Evolutionary conservation across 306 rosid genomes (phyloP).

Genomic region (Potentilla sterilis): DNA sequence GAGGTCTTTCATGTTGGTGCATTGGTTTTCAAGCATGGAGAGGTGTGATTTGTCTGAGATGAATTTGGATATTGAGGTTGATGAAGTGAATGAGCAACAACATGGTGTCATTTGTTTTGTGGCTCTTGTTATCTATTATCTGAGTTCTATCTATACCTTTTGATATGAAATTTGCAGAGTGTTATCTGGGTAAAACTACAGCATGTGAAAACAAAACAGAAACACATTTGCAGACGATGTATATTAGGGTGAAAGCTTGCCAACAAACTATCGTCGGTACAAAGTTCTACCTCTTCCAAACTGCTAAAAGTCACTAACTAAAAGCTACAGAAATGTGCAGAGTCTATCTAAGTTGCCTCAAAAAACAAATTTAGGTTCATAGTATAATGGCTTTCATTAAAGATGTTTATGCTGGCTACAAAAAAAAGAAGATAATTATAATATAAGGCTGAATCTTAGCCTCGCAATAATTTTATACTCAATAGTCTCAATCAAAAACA

Average conservation of each 20-base stretch:
- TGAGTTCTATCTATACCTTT: background rate
- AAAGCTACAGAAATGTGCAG: background rate
- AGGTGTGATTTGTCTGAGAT: conserved; percentile 61
- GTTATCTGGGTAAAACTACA: background rate
- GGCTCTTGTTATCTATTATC: conserved; percentile 11
- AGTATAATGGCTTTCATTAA: conserved; percentile 13
- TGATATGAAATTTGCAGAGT: background rate
- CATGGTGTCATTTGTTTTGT: conserved; percentile 29
- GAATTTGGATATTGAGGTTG: conserved; percentile 65
- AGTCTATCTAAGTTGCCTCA: background rate
- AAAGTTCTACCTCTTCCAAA: background rate
- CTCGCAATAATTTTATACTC: conserved; percentile 12
- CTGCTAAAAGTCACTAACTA: background rate
- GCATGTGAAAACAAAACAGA: background rate
- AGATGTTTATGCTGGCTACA: conserved; percentile 5
- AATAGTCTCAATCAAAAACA: conserved; percentile 23
- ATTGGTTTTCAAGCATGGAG: conserved; percentile 57
- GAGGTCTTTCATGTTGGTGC: conserved; percentile 80
- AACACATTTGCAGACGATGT: too few species aligned
- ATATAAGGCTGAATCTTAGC: conserved; percentile 1
- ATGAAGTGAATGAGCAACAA: conserved; percentile 37
- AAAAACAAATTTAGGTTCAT: background rate
- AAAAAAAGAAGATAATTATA: background rate
- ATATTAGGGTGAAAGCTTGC: too few species aligned
- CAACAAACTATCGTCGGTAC: too few species aligned